These are phyloP conservation scores for Zygoascus ofunaensis DNA, from an alignment of 805 yeast genomes.

Conservation along the genomic window DNA sequence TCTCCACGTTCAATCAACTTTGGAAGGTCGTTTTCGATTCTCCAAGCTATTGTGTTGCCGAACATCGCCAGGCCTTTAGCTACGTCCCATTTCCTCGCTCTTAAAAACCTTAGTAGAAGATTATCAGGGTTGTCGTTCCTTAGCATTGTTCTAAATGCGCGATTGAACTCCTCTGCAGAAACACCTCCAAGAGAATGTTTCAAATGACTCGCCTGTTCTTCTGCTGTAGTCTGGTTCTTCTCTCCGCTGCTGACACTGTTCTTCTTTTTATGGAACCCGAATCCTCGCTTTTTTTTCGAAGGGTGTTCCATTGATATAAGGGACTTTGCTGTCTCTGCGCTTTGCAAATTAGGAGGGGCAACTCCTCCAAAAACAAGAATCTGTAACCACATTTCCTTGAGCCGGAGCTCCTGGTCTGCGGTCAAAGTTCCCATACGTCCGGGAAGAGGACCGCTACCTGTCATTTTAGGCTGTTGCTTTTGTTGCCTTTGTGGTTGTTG, in stretches of 20 bases:
- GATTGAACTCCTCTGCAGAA: slow-evolving; percentile 43
- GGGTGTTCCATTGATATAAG: slow-evolving; percentile 15
- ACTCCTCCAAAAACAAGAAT: slow-evolving; percentile 19
- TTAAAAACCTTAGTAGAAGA: slow-evolving; percentile 58
- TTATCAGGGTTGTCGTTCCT: slow-evolving; percentile 81
- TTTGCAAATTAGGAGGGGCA: slow-evolving; percentile 20
- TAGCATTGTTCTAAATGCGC: slow-evolving; percentile 48
- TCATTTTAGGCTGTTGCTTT: no score
- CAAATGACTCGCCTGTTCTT: slow-evolving; percentile 21
- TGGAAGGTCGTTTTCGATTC: slow-evolving; percentile 49
- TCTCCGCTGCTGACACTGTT: slow-evolving; percentile 7
- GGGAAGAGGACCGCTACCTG: not conserved
- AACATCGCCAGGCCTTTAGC: slow-evolving; percentile 63
- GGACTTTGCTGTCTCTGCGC: slow-evolving; percentile 9
- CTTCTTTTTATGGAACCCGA: slow-evolving; percentile 23
- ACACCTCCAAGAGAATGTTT: slow-evolving; percentile 44
- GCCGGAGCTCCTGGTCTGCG: slow-evolving; percentile 29
- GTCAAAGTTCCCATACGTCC: slow-evolving; percentile 33
- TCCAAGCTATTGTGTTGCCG: slow-evolving; percentile 67
- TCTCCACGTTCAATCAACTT: slow-evolving; percentile 70
- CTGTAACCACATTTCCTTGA: slow-evolving; percentile 33
- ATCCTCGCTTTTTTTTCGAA: slow-evolving; percentile 20
- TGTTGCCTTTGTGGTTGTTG: no score
- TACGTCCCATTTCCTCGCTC: slow-evolving; percentile 82
- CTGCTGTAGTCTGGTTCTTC: slow-evolving; percentile 6